Base-by-base conservation (phyloP, 2,329 filamentous ascomycete genomes). In the Penicillium sp. region DNA sequence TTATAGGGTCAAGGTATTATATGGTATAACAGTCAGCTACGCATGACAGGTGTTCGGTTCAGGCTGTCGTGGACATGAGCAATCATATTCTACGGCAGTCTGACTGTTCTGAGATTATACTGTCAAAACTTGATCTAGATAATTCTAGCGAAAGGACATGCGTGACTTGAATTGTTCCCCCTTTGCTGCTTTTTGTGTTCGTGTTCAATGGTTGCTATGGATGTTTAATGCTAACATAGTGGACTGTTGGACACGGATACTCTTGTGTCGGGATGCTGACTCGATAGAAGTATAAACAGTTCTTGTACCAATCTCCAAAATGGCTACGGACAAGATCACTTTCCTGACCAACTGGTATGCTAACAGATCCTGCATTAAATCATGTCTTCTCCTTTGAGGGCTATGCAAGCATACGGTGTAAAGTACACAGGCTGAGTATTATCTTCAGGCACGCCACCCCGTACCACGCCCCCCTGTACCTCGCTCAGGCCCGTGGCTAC, bases 111-210 rank as follows among this genome's bases (percentile, higher is more conserved):
- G 86, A 89, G 87, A 90, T 84, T 78, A 89, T 87, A 90, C 87
- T 87, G 87, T 82, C 78, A 79, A 82, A 90, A 91, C 88, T 90
- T 90, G 88, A 90, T 89, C 87, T 89, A 87, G 86, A 87, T 88
- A 90, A 90, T 90, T 83, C 87, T 87, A 90, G 88, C 88, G 89
- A 87, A 90, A 90, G 88, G 86, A 90, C 85, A 87, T 90, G 88
- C 88, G 88, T 88, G 84, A 85, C 85, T 53, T 78, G 73, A 68
- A 75, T 70, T 71, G 66, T 68, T 63, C 74, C 73, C 74, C 71
- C 69, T 56, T 60, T 56, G 53, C 61, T 64, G 57, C 59, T 56
- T 58, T 44, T 53, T 54, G 60, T 19, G 51, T 46, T 43, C 52
- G 39, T 58, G 27, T 54, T 52, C 27, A 39, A 47, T 57, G 49